A percentile compares a stretch with the other conserved stretches of the same genome.
phyloP scores from a whole-genome alignment of 768 basidiomycete species.

The Rhizopogon salebrosus region DNA sequence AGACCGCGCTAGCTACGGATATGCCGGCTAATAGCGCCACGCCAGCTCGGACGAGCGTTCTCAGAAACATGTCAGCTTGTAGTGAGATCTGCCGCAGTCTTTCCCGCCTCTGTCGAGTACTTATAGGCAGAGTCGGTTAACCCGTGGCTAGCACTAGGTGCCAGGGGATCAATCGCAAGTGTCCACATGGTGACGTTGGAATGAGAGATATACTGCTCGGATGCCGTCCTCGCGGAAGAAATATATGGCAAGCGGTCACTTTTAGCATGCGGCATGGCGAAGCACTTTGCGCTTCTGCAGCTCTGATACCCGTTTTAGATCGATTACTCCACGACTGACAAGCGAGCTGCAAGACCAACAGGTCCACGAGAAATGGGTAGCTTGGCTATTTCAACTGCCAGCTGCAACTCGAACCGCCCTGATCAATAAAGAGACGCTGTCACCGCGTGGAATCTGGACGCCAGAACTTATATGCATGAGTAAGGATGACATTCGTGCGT shows the following conservation, averaged over 20 bases:
- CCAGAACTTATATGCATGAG: no score
- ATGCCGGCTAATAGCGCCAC: constrained; percentile 1
- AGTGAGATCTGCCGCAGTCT: neutral
- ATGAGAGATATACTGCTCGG: neutral
- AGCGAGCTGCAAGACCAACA: neutral
- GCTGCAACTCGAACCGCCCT: neutral
- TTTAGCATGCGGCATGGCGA: no score
- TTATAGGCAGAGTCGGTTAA: no score
- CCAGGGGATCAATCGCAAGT: neutral
- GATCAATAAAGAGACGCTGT: neutral
- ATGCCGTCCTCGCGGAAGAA: neutral
- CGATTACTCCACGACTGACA: neutral
- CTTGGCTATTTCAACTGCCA: neutral
- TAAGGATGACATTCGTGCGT: no score
- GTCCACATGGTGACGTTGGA: neutral
- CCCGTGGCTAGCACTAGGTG: neutral
- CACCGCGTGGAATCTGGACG: no score
- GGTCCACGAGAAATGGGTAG: neutral
- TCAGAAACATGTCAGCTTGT: constrained; percentile 11
- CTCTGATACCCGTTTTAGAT: neutral
- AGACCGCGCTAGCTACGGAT: neutral
- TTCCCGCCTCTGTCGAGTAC: neutral
- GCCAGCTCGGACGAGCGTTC: neutral
- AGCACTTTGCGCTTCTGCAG: neutral
- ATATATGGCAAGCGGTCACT: no score